These are phyloP conservation scores for Daldinia childiae DNA, from an alignment of 495 filamentous ascomycete species.

Conservation along the genomic window DNA sequence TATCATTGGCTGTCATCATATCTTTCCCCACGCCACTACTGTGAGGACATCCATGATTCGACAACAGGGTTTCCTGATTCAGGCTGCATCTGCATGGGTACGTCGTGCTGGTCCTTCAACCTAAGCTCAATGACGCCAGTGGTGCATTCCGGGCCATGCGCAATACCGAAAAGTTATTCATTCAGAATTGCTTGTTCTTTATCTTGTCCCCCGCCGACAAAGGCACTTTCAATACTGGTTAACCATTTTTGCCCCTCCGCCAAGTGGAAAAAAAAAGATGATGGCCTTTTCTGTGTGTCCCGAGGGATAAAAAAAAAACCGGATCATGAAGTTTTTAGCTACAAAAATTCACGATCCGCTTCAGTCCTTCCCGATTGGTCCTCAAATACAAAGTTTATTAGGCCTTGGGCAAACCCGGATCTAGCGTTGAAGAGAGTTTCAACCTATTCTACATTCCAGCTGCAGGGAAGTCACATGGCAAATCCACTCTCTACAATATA, in stretches of 20 bases:
- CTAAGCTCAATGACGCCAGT: constrained; percentile 42
- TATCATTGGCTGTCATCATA: constrained; percentile 43
- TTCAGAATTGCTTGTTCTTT: constrained; percentile 18
- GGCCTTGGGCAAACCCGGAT: constrained; percentile 6
- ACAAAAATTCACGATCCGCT: constrained; percentile 13
- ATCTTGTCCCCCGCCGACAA: constrained; percentile 14
- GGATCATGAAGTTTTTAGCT: background rate
- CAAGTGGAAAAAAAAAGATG: constrained; percentile 17
- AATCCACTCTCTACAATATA: constrained; percentile 24
- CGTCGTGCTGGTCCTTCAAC: constrained; percentile 29
- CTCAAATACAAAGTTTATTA: constrained; percentile 4
- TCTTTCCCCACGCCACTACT: constrained; percentile 40
- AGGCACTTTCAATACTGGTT: constrained; percentile 12
- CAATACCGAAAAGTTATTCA: constrained; percentile 21
- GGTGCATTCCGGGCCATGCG: constrained; percentile 27
- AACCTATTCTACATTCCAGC: constrained; percentile 13
- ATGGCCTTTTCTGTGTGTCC: background rate
- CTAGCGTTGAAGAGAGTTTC: constrained; percentile 31
- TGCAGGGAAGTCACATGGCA: constrained; percentile 33
- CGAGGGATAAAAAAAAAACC: background rate
- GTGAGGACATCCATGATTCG: constrained; percentile 31
- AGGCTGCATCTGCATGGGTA: constrained; percentile 39
- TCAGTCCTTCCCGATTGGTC: constrained; percentile 12
- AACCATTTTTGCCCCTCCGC: background rate
- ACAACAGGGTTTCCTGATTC: constrained; percentile 30